Evolutionary conservation across 2,329 filamentous ascomycete genomes (phyloP).

Genomic region (Paradendryphiella salina): DNA sequence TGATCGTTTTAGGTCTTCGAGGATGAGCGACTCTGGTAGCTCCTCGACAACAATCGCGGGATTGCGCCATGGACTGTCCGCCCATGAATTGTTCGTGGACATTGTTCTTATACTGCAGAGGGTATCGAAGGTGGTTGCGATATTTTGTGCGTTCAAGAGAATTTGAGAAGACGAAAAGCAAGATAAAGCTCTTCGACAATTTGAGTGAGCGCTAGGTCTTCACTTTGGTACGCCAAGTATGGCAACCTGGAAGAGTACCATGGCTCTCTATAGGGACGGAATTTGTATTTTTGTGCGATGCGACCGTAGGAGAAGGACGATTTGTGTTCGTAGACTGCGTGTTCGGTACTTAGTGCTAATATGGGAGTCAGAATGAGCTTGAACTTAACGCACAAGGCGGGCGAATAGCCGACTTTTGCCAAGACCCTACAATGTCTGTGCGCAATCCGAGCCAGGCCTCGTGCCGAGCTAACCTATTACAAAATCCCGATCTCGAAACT

Average conservation of each 20-base stretch:
- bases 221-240: conserved; percentile 9
- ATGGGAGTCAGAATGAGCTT: no score
- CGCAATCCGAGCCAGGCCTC: no score
- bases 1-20: conserved; percentile 15
- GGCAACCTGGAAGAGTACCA: conserved; percentile 11
- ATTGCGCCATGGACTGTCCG: conserved; percentile 14
- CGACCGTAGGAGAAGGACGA: no score
- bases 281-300: not conserved
- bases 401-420: no score
- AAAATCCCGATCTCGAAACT: no score
- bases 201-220: conserved; percentile 9
- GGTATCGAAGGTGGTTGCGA: conserved; percentile 1
- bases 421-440: no score
- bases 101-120: conserved; percentile 5
- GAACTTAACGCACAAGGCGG: no score
- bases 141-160: conserved; percentile 10
- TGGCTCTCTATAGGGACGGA: not conserved
- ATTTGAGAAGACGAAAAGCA: conserved; percentile 6
- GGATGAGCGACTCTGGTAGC: conserved; percentile 11
- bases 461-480: no score
- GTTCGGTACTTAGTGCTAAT: not conserved
- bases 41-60: conserved; percentile 8
- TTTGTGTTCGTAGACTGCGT: no score
- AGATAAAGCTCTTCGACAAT: conserved; percentile 1
- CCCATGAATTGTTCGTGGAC: conserved; percentile 9